phyloP scores from a whole-genome alignment of 2,329 filamentous ascomycete species.

The Scytalidium sp. region DNA sequence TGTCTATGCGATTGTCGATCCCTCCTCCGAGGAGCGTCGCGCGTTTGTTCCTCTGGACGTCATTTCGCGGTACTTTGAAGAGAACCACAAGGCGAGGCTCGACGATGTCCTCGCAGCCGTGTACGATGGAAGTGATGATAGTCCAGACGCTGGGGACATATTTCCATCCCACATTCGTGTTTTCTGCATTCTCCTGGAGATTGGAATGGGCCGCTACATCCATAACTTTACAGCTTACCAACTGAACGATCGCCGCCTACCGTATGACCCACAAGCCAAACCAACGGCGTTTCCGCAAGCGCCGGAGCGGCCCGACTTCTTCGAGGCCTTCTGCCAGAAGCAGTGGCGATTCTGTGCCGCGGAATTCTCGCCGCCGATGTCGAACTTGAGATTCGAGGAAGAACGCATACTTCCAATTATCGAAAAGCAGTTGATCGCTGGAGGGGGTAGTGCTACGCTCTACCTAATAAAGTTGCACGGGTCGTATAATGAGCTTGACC shows the following conservation, averaged over 20 bases:
- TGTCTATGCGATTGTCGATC: too few species aligned
- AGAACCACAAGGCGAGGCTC: slow-evolving; percentile 2
- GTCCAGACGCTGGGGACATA: neutral
- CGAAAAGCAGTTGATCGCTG: slow-evolving; percentile 6
- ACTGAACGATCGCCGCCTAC: too few species aligned
- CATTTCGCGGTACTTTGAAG: slow-evolving; percentile 3
- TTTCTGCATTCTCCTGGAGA: slow-evolving; percentile 9
- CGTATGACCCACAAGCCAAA: too few species aligned
- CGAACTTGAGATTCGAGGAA: slow-evolving; percentile 6
- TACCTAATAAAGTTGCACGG: slow-evolving; percentile 14
- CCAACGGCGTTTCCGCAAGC: slow-evolving; percentile 1
- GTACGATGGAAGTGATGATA: neutral
- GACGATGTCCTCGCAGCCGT: slow-evolving; percentile 2
- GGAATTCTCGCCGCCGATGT: slow-evolving; percentile 4
- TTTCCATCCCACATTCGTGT: slow-evolving; percentile 4
- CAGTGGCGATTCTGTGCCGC: slow-evolving; percentile 19
- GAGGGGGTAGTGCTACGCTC: slow-evolving; percentile 10
- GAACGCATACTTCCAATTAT: slow-evolving; percentile 17
- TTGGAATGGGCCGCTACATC: slow-evolving; percentile 2
- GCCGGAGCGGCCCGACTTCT: slow-evolving; percentile 8
- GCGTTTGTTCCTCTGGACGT: slow-evolving; percentile 1
- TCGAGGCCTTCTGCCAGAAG: slow-evolving; percentile 11
- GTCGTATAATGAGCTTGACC: slow-evolving; percentile 15
- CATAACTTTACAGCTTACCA: slow-evolving; percentile 1
- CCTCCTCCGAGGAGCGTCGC: neutral